Evolutionary conservation across 2,329 filamentous ascomycete species (phyloP), one percentile per base, ranked within the genome.

Genomic region (Alternaria novae-zelandiae): DNA sequence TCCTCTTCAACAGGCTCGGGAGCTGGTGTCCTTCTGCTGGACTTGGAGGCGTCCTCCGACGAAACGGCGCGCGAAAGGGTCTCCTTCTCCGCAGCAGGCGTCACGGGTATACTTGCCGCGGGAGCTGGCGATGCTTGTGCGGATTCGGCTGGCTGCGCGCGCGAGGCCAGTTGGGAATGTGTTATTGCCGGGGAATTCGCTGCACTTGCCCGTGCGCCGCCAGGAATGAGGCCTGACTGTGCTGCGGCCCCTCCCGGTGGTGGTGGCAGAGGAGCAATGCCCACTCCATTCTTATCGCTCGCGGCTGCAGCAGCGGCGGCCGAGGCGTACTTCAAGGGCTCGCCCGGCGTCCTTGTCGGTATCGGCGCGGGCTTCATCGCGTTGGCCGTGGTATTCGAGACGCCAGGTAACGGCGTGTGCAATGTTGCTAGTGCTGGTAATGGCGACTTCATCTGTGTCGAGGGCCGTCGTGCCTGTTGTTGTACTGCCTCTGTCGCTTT

Each of bases 281-380:
- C 96, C 28, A 98, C 91, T 57, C 87, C 87, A 77, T 91, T 95
- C 83, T 93, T 94, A 82, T 97, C 94, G 79, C 89, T 94, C 49
- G 94, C 93, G 1, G 96, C 95, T 0, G 95, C 96, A 0, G 96
- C 96, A 0, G 96, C 96, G 0, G 96, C 96, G 0, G 96, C 96
- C 41, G 96, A 98, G 47, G 96, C 96, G 78, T 99, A 99, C 82
- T 98, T 98, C 70, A 99, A 85, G 2, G 92, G 93, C 79, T 98
- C 95, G 51, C 94, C 94, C 5, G 93, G 91, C 7, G 92, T 90
- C 78, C 95, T 89, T 63, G 92, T 89, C 1, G 96, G 96, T 72
- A 94, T 82, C 17, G 93, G 90, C 17, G 96, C 96, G 12, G 96
- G 95, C 83, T 98, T 99, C 95, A 98, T 98, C 57, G 86, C 83